Conservation (phyloP, 805 yeast species). For the Saccharomycopsis malanga region DNA sequence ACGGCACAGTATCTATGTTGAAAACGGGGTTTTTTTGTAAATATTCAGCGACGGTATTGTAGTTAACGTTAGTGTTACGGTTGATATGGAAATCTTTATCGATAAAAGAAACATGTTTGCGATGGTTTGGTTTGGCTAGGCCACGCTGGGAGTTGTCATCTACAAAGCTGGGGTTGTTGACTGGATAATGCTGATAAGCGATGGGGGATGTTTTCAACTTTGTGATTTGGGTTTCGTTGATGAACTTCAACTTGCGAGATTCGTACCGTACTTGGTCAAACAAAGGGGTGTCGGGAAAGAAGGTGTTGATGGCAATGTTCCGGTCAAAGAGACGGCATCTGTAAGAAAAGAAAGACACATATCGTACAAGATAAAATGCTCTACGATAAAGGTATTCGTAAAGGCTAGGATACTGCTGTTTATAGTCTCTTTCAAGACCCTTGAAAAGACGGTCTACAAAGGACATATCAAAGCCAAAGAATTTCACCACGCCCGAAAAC, state of each 20-base stretch:
- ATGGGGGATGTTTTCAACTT: neutral
- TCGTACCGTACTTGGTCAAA: constrained; percentile 1
- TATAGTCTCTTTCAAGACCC: neutral
- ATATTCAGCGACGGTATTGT: neutral
- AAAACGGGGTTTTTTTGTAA: neutral
- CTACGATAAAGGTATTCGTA: constrained; percentile 9
- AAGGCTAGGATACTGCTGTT: neutral
- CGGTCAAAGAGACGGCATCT: constrained; percentile 6
- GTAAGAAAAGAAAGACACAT: constrained; percentile 5
- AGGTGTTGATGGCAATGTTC: neutral
- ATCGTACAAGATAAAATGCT: constrained; percentile 9
- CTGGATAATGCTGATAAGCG: constrained; percentile 10
- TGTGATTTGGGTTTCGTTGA: constrained; percentile 4
- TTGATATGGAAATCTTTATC: constrained; percentile 4
- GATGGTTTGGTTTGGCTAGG: constrained; percentile 6
- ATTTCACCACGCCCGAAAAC: constrained; percentile 4
- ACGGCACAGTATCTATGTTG: constrained; percentile 7
- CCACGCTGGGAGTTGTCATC: constrained; percentile 1
- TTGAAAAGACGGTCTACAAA: constrained; percentile 5
- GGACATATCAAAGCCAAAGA: constrained; percentile 5
- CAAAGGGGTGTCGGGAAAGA: constrained; percentile 10
- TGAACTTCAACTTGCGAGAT: constrained; percentile 8
- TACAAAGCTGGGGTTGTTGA: constrained; percentile 1
- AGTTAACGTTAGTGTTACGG: constrained; percentile 6
- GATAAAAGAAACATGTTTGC: constrained; percentile 5